Evolutionary conservation across 2,329 filamentous ascomycete genomes (phyloP), one percentile per base, ranked within the genome.

Genomic region (Boeremia exigua): DNA sequence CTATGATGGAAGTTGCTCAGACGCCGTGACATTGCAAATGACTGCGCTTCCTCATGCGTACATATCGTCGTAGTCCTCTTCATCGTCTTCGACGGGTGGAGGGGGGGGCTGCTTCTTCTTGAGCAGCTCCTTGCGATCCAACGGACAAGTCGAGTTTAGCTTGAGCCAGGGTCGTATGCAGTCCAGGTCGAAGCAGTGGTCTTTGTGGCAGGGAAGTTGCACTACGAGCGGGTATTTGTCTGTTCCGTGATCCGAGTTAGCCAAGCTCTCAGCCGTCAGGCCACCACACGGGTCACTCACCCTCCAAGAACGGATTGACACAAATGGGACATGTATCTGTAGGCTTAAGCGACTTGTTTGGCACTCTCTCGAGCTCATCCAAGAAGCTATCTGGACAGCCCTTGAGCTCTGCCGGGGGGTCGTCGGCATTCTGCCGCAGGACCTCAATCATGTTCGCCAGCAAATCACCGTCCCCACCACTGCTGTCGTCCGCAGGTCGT

Each of bases 101-200:
- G 68, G 66, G 0, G 69, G 72, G 14, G 72, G 67, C 48, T 72
- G 79, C 73, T 74, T 83, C 60, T 72, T 80, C 75, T 86, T 85
- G 15, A 83, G 75, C 55, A 88, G 77, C 68, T 84, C 81, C 67
- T 81, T 79, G 46, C 86, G 79, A 68, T 88, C 85, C 43, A 88
- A 76, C 15, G 86, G 86, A 73, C 86, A 88, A 17, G 85, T 88
- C 8, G 84, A 83, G 59, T 86, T 84, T 51, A 88, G 76, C 61
- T 86, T 82, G 59, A 88, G 72, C 86, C 86, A 88, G 0, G 86
- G 86, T 54, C 81, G 75, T 58, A 88, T 84, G 71, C 86, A 88
- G 64, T 88, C 86, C 25, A 88, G 71, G 73, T 88, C 86, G 71
- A 88, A 88, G 17, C 84, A 66, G 69, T 88, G 86, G 33, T 81